These are phyloP conservation scores for Chytriomyces sp. DNA, from an alignment of 192 early-diverging fungal species.

Conservation along the genomic window DNA sequence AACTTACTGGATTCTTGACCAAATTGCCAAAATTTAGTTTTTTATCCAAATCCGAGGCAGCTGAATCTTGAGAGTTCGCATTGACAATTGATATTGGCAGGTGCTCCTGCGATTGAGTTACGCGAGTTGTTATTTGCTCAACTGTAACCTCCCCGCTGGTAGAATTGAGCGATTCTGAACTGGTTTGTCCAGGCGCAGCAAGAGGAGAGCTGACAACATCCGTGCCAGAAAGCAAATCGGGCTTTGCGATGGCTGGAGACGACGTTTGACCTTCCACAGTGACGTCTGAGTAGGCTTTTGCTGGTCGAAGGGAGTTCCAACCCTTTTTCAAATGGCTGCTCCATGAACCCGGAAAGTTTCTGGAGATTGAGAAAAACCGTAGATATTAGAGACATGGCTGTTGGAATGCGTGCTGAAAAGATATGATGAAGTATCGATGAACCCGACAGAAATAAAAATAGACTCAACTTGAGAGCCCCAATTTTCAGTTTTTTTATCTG, in stretches of 20 bases:
- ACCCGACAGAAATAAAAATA: background rate
- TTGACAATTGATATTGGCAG: constrained; percentile 14
- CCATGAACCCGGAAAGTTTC: constrained; percentile 2
- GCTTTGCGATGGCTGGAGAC: background rate
- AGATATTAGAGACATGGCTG: no score
- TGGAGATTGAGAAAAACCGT: background rate
- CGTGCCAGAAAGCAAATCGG: background rate
- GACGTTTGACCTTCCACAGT: background rate
- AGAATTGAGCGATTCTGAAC: background rate
- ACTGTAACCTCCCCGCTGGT: background rate
- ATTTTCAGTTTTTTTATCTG: constrained; percentile 27
- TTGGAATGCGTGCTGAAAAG: no score
- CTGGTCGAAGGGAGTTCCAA: background rate
- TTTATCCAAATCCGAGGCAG: constrained; percentile 40
- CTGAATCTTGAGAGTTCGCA: constrained; percentile 14
- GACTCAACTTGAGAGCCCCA: constrained; percentile 16
- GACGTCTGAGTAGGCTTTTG: background rate
- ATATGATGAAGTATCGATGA: background rate
- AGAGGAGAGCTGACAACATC: background rate
- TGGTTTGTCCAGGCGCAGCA: background rate
- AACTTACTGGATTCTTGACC: constrained; percentile 46
- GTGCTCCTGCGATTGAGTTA: background rate
- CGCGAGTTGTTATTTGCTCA: background rate
- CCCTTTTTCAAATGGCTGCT: background rate
- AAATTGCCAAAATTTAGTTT: constrained; percentile 40